Percentiles rank a stretch among this genome's conserved stretches.
These are phyloP conservation scores for Termitomyces sp. DNA, from an alignment of 768 basidiomycete genomes.

Conservation along the genomic window DNA sequence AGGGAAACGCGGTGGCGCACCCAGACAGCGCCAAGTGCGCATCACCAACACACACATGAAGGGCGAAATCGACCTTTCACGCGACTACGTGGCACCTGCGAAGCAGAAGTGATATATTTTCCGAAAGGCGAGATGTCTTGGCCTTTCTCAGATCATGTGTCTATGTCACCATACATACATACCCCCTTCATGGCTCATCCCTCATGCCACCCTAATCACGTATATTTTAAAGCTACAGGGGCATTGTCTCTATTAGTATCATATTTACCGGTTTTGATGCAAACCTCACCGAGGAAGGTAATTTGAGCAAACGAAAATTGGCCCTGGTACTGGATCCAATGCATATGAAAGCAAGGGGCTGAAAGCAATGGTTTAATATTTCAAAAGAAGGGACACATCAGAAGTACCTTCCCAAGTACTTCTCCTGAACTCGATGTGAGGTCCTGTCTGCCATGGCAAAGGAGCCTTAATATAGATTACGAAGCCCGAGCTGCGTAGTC, in stretches of 20 bases:
- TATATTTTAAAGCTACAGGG: background rate
- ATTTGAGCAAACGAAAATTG: background rate
- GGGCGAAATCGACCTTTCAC: conserved; percentile 79
- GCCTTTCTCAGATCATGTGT: background rate
- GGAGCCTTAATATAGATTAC: conserved; percentile 15
- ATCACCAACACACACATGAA: conserved; percentile 89
- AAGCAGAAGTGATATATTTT: conserved; percentile 27
- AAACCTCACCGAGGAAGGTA: background rate
- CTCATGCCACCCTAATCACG: conserved; percentile 1
- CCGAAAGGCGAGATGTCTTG: background rate
- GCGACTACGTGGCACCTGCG: conserved; percentile 51
- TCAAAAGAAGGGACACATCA: background rate
- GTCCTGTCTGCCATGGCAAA: background rate
- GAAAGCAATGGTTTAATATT: background rate
- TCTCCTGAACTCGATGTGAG: background rate
- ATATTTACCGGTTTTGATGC: background rate
- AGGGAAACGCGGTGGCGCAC: conserved; percentile 73
- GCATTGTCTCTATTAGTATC: background rate
- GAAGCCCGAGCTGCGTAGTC: conserved; percentile 25
- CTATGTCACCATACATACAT: conserved; percentile 6
- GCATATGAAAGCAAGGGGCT: background rate
- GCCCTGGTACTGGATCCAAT: background rate
- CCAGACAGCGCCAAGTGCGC: conserved; percentile 69
- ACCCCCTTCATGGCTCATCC: conserved; percentile 1
- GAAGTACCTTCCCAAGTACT: background rate